Evolutionary conservation across 148 eudicot genomes (phyloP).

Genomic region (Camellia lanceoleosa): DNA sequence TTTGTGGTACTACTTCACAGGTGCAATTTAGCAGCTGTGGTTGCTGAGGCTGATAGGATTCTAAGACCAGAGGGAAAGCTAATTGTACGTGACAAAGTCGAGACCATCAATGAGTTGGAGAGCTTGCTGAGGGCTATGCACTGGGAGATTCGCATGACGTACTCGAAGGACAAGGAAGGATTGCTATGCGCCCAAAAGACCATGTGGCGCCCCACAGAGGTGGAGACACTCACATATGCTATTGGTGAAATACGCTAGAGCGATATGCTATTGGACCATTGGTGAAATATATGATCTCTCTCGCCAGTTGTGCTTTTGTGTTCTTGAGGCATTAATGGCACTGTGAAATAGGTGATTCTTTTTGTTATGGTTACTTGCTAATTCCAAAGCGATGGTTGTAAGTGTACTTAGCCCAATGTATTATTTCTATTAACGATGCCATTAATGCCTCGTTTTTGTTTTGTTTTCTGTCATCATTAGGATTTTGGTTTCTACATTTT

Average conservation of each 20-base stretch:
- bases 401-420: background rate
- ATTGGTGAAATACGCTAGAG: conserved; percentile 19
- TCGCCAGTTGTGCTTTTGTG: background rate
- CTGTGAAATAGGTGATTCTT: conserved; percentile 6
- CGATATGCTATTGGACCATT: too few relatives aligned
- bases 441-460: background rate
- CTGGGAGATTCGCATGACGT: conserved; percentile 44
- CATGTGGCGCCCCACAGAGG: conserved; percentile 50
- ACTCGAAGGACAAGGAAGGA: conserved; percentile 51
- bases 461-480: background rate
- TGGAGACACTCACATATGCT: conserved; percentile 35
- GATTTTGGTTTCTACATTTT: conserved; percentile 4
- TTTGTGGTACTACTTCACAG: conserved; percentile 15
- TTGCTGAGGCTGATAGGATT: conserved; percentile 53
- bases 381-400: conserved; percentile 6
- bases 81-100: conserved; percentile 44
- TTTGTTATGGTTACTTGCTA: background rate
- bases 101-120: conserved; percentile 40
- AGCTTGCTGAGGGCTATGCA: conserved; percentile 45
- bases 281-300: too few relatives aligned
- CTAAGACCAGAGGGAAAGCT: conserved; percentile 58
- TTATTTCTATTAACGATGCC: background rate
- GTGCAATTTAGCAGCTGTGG: conserved; percentile 41
- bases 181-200: conserved; percentile 46
- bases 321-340: conserved; percentile 19